phyloP scores from a whole-genome alignment of 2,329 filamentous ascomycete genomes.

The Whalleya microplaca region DNA sequence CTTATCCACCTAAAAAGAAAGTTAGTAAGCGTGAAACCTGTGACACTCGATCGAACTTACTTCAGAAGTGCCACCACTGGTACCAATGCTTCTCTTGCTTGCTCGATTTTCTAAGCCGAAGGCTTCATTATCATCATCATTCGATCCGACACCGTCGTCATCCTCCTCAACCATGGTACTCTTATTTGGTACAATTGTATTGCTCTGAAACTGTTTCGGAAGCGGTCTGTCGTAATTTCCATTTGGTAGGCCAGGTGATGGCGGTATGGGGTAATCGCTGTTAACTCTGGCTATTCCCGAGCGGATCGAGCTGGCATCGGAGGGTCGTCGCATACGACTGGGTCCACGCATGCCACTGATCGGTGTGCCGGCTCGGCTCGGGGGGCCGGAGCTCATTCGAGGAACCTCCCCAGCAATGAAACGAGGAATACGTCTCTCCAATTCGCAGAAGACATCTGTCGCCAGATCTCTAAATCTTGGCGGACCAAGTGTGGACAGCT shows the following conservation, averaged over 20 bases:
- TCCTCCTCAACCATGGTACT: slow-evolving; percentile 97
- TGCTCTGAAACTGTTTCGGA: slow-evolving; percentile 90
- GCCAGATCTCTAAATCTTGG: slow-evolving; percentile 89
- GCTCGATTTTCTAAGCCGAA: slow-evolving; percentile 60
- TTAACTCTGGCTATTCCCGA: slow-evolving; percentile 44
- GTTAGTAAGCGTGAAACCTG: slow-evolving; percentile 12
- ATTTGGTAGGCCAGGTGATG: slow-evolving; percentile 60
- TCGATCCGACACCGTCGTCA: slow-evolving; percentile 67
- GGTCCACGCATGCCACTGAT: slow-evolving; percentile 59
- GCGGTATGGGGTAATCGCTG: slow-evolving; percentile 56
- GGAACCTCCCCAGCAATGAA: slow-evolving; percentile 73
- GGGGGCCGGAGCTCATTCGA: slow-evolving; percentile 61
- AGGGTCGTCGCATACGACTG: slow-evolving; percentile 59
- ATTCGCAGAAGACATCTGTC: slow-evolving; percentile 93
- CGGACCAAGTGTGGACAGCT: slow-evolving; percentile 85
- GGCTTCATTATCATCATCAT: slow-evolving; percentile 63
- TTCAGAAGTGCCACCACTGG: slow-evolving; percentile 43
- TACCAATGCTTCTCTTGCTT: slow-evolving; percentile 41
- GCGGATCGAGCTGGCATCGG: slow-evolving; percentile 65
- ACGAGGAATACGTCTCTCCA: slow-evolving; percentile 85
- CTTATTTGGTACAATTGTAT: slow-evolving; percentile 96
- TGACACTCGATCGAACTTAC: slow-evolving; percentile 28
- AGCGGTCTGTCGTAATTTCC: slow-evolving; percentile 76
- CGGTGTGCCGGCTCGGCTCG: slow-evolving; percentile 65
- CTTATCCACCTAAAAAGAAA: slow-evolving; percentile 62